phyloP scores from a whole-genome alignment of 1,139 yeast genomes.

The Meyerozyma smithsonii region DNA sequence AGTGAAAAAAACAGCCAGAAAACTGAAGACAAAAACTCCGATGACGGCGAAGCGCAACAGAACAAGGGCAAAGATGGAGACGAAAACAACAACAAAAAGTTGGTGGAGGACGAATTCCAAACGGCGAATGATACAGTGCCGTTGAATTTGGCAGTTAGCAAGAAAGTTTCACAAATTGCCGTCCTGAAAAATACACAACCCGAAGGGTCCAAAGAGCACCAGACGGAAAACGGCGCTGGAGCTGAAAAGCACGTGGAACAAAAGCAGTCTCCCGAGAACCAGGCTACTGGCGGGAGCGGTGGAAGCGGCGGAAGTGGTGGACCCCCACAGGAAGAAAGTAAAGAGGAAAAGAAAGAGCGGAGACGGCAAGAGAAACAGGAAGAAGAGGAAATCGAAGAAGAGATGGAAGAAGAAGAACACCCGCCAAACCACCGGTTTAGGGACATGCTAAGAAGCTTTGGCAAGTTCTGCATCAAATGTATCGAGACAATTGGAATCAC shows the following conservation, averaged over 20 bases:
- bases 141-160: not conserved
- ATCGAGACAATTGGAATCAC: constrained; percentile 74
- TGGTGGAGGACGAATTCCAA: not conserved
- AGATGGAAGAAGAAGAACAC: constrained; percentile 9
- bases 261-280: constrained; percentile 5
- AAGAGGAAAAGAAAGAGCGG: constrained; percentile 4
- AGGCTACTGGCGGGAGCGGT: constrained; percentile 6
- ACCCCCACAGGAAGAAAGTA: constrained; percentile 3
- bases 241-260: not conserved
- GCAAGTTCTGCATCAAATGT: constrained; percentile 44
- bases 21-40: constrained; percentile 2
- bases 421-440: constrained; percentile 10
- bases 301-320: constrained; percentile 4
- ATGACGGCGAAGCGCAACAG: not conserved
- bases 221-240: not conserved
- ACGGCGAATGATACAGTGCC: not conserved
- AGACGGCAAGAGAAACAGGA: constrained; percentile 13
- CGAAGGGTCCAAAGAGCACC: not conserved
- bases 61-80: not conserved
- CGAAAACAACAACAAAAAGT: not conserved
- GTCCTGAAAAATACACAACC: not conserved
- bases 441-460: constrained; percentile 15
- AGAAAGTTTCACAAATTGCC: not conserved
- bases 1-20: constrained; percentile 6
- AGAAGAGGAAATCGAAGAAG: constrained; percentile 9